These are phyloP conservation scores for Glebionis coronaria DNA, from an alignment of 129 eudicot species.

Conservation along the genomic window DNA sequence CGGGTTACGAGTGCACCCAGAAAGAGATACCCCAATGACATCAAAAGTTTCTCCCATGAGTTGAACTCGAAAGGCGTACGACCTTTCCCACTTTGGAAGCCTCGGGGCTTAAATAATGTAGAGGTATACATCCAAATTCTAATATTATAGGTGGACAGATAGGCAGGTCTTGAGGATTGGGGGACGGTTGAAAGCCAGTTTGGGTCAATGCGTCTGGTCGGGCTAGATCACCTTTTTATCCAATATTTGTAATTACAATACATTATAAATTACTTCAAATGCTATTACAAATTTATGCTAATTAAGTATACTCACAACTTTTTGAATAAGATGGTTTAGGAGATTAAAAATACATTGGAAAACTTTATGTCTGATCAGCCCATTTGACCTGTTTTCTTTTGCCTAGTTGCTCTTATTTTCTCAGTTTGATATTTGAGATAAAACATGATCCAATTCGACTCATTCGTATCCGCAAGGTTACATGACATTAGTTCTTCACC, in stretches of 20 bases:
- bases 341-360: background rate
- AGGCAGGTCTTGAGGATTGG: background rate
- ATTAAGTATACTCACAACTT: background rate
- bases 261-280: background rate
- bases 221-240: background rate
- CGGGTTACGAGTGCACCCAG: slow-evolving; percentile 96
- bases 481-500: background rate
- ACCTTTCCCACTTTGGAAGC: slow-evolving; percentile 97
- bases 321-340: background rate
- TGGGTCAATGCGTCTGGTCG: background rate
- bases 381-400: background rate
- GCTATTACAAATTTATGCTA: background rate
- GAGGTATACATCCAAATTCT: slow-evolving; percentile 46
- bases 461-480: background rate
- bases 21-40: slow-evolving; percentile 80
- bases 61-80: slow-evolving; percentile 96
- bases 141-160: too few species aligned
- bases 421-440: background rate
- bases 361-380: background rate
- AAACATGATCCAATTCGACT: background rate
- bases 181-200: background rate
- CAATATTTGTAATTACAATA: background rate
- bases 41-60: slow-evolving; percentile 97
- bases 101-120: slow-evolving; percentile 75
- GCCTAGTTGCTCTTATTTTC: background rate